Conservation (phyloP, 1,139 yeast genomes). For the Sugiyamaella paludigena region DNA sequence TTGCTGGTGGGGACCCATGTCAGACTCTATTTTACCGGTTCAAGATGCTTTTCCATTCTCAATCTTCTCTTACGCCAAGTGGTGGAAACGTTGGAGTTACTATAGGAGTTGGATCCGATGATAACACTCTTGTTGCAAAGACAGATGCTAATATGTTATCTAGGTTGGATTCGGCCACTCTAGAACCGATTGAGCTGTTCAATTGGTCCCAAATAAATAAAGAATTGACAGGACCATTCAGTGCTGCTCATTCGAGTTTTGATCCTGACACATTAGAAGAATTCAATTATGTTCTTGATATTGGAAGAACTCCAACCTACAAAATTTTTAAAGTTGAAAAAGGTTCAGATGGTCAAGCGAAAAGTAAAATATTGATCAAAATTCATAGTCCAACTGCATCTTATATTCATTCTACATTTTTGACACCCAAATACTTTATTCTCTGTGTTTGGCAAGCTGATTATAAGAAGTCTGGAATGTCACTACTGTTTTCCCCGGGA, state of each 20-base stretch:
- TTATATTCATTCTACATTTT: conserved; percentile 21
- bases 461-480: conserved; percentile 16
- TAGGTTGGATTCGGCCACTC: conserved; percentile 16
- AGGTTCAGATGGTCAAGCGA: conserved; percentile 4
- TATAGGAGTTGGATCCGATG: conserved; percentile 9
- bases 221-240: conserved; percentile 16
- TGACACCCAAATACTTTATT: conserved; percentile 20
- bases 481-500: conserved; percentile 15
- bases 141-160: conserved; percentile 20
- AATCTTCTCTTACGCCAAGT: conserved; percentile 1
- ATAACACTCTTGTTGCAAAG: conserved; percentile 11
- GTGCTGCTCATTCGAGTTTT: conserved; percentile 22
- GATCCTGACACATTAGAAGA: conserved; percentile 20
- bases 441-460: conserved; percentile 23
- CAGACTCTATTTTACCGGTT: conserved; percentile 6
- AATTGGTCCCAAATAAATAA: conserved; percentile 15
- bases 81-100: conserved; percentile 20
- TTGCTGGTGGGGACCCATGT: conserved; percentile 15
- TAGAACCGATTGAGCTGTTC: conserved; percentile 18
- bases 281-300: conserved; percentile 18
- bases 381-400: conserved; percentile 16
- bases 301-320: conserved; percentile 17
- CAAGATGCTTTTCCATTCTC: neutral
- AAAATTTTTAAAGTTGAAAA: conserved; percentile 15
- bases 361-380: conserved; percentile 15